Evolutionary conservation across 108 stramenopile species (phyloP).

Genomic region (Fistulifera pelliculosa): DNA sequence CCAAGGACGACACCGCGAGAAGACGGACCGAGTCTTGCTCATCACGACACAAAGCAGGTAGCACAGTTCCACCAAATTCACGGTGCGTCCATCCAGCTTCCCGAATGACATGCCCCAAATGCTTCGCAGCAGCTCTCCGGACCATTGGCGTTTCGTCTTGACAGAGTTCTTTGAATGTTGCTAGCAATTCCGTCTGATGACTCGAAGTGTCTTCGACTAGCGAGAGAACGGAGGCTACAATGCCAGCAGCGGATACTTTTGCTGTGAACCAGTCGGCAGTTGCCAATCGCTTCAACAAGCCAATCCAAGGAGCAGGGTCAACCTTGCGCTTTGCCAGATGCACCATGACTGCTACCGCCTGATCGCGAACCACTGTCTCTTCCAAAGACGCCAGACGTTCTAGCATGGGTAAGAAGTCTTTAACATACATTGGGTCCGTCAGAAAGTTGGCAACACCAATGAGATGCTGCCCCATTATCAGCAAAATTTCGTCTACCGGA

Average conservation of each 20-base stretch:
- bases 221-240: constrained; percentile 34
- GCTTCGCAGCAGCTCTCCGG: constrained; percentile 68
- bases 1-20: constrained; percentile 71
- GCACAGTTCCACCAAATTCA: constrained; percentile 26
- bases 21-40: constrained; percentile 95
- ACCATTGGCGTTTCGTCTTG: constrained; percentile 98
- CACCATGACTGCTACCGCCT: constrained; percentile 72
- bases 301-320: constrained; percentile 25
- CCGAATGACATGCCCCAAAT: constrained; percentile 60
- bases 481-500: constrained; percentile 72
- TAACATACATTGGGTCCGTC: constrained; percentile 29
- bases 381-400: constrained; percentile 88
- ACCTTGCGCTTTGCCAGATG: constrained; percentile 14
- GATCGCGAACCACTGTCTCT: constrained; percentile 91
- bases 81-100: constrained; percentile 23
- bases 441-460: constrained; percentile 53
- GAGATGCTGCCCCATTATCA: constrained; percentile 66
- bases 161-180: constrained; percentile 65
- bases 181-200: constrained; percentile 30
- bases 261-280: constrained; percentile 96
- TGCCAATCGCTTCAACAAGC: constrained; percentile 72
- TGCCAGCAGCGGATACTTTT: constrained; percentile 82
- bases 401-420: constrained; percentile 78
- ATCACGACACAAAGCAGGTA: constrained; percentile 79
- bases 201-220: constrained; percentile 1